These are phyloP conservation scores for Quercus agrifolia DNA, from an alignment of 306 rosid genomes.

Conservation along the genomic window DNA sequence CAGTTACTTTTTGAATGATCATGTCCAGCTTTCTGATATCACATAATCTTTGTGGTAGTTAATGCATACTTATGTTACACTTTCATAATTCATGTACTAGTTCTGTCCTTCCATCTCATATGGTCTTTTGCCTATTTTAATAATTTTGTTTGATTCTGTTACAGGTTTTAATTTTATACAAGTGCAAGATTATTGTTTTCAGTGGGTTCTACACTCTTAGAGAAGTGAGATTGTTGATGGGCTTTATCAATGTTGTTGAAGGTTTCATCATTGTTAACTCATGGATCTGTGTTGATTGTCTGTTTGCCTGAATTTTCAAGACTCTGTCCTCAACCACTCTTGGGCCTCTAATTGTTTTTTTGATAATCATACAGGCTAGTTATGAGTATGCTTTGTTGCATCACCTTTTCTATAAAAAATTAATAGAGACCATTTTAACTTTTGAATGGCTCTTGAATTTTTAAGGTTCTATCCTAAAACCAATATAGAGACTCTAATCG, in stretches of 20 bases:
- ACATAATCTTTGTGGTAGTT: not conserved
- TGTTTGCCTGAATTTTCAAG: not conserved
- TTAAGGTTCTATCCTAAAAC: too few relatives aligned
- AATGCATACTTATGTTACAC: not conserved
- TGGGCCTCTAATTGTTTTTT: too few relatives aligned
- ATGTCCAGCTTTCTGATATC: too few relatives aligned
- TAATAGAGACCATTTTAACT: not conserved
- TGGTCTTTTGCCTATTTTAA: not conserved
- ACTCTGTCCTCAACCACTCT: not conserved
- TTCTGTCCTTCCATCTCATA: not conserved
- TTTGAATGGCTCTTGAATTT: too few relatives aligned
- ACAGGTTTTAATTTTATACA: slow-evolving; percentile 69
- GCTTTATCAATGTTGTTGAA: slow-evolving; percentile 17
- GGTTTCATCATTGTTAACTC: slow-evolving; percentile 13
- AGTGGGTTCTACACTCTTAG: slow-evolving; percentile 97
- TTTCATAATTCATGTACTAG: not conserved
- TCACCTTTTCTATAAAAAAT: not conserved
- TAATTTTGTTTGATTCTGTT: slow-evolving; percentile 26
- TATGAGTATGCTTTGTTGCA: not conserved
- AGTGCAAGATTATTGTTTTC: slow-evolving; percentile 92
- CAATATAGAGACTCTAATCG: not conserved
- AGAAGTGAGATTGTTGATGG: slow-evolving; percentile 90
- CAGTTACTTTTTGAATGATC: not conserved
- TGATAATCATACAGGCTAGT: not conserved
- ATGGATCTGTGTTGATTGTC: not conserved